These are phyloP conservation scores for Xylaria polymorpha DNA, from an alignment of 2,329 filamentous ascomycete genomes.

Conservation along the genomic window DNA sequence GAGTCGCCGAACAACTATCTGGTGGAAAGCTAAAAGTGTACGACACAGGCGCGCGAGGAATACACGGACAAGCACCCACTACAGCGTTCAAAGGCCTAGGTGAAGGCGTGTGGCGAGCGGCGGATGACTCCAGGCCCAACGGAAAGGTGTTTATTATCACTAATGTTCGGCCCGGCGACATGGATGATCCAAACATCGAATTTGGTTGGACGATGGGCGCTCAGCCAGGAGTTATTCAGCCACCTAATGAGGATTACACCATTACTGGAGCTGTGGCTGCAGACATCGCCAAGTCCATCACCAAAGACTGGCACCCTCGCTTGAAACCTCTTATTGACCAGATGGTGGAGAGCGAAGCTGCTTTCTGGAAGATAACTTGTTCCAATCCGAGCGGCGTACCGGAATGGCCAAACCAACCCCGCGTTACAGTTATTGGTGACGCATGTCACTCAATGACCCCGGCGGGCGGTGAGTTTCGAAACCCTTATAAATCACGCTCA, in stretches of 20 bases:
- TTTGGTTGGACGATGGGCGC: constrained; percentile 75
- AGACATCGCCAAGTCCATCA: constrained; percentile 66
- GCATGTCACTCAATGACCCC: constrained; percentile 70
- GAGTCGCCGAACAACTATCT: constrained; percentile 69
- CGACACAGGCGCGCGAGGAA: constrained; percentile 71
- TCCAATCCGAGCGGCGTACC: constrained; percentile 70
- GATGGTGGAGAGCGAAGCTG: constrained; percentile 67
- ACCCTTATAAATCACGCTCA: too few relatives aligned
- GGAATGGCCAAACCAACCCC: constrained; percentile 67
- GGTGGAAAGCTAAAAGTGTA: constrained; percentile 69
- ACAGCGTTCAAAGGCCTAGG: constrained; percentile 70
- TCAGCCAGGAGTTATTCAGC: constrained; percentile 65
- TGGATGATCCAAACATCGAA: constrained; percentile 65
- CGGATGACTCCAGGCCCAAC: constrained; percentile 59
- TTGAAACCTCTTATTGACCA: constrained; percentile 68
- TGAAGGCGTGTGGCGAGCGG: constrained; percentile 70
- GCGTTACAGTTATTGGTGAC: constrained; percentile 69
- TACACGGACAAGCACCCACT: constrained; percentile 73
- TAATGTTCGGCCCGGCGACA: constrained; percentile 70
- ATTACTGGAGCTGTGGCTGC: constrained; percentile 68
- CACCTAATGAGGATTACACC: constrained; percentile 69
- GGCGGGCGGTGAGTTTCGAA: constrained; percentile 63
- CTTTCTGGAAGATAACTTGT: constrained; percentile 76
- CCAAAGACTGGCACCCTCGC: constrained; percentile 65
- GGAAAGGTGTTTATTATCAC: constrained; percentile 69